Evolutionary conservation across 1,139 yeast species (phyloP).

Genomic region (Candida gigantensis): DNA sequence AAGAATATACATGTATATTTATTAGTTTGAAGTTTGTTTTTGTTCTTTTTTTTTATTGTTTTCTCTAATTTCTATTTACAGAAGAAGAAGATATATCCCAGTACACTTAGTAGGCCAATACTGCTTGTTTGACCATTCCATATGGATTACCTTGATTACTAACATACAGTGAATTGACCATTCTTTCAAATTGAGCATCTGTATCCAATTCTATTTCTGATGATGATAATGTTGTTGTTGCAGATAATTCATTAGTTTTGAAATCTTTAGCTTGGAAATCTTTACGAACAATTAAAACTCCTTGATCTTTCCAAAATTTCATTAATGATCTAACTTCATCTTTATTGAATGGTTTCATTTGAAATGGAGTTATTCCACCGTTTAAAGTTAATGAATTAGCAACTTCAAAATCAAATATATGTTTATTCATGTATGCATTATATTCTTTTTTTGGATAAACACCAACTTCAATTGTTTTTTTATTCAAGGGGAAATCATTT

Average conservation of each 20-base stretch:
- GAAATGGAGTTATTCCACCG: conserved; percentile 49
- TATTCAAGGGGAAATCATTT: conserved; percentile 17
- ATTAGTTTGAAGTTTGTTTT: no score
- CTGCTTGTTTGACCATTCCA: conserved; percentile 50
- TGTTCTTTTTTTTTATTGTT: no score
- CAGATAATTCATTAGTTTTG: no score
- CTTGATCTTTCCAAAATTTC: conserved; percentile 54
- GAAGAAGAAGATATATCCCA: not conserved
- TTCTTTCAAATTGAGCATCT: conserved; percentile 32
- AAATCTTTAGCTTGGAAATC: conserved; percentile 40
- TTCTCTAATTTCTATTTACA: conserved; percentile 5
- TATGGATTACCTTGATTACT: conserved; percentile 85
- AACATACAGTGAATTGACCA: conserved; percentile 55
- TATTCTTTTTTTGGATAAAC: conserved; percentile 50
- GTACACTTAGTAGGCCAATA: conserved; percentile 24
- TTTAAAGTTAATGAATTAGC: conserved; percentile 49
- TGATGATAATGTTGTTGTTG: no score
- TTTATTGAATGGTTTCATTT: conserved; percentile 52
- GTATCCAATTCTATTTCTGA: conserved; percentile 22
- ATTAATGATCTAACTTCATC: conserved; percentile 57
- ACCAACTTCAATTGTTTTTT: conserved; percentile 60
- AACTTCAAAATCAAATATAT: conserved; percentile 55
- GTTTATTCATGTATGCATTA: conserved; percentile 56
- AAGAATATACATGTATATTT: conserved; percentile 1
- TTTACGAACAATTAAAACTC: conserved; percentile 48